Conservation (phyloP, 495 filamentous ascomycete species). For the Penicillium simplicissimum region DNA sequence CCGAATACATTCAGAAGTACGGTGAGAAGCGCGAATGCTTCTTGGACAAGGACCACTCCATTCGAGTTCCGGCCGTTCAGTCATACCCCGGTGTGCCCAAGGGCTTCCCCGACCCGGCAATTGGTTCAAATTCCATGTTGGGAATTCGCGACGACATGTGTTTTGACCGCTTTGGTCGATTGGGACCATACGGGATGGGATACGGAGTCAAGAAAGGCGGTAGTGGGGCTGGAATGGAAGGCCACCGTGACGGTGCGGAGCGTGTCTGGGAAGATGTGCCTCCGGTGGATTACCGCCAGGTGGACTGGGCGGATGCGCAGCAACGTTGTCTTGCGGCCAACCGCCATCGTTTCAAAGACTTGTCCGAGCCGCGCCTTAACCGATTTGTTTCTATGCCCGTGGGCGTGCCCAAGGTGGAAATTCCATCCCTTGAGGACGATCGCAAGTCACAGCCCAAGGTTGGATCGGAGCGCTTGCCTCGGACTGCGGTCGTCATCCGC, state of each 20-base stretch:
- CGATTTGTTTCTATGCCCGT: conserved; percentile 48
- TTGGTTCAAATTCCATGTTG: conserved; percentile 80
- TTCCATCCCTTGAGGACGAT: conserved; percentile 11
- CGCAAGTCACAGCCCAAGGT: conserved; percentile 16
- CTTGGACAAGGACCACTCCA: conserved; percentile 60
- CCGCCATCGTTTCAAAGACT: conserved; percentile 63
- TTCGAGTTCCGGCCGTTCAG: conserved; percentile 66
- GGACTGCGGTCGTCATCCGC: conserved; percentile 62
- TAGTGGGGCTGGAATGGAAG: conserved; percentile 75
- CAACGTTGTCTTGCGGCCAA: conserved; percentile 69
- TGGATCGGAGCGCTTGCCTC: conserved; percentile 44
- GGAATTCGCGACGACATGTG: conserved; percentile 85
- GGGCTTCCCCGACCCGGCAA: conserved; percentile 78
- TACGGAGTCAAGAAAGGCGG: conserved; percentile 78
- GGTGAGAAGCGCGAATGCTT: conserved; percentile 73
- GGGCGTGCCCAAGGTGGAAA: conserved; percentile 30
- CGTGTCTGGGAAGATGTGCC: conserved; percentile 67
- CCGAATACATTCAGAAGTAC: conserved; percentile 58
- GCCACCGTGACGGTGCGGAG: conserved; percentile 73
- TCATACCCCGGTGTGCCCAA: conserved; percentile 71
- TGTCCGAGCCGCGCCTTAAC: conserved; percentile 42
- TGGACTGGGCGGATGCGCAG: conserved; percentile 77
- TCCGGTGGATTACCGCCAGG: conserved; percentile 69
- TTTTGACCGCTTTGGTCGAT: conserved; percentile 87
- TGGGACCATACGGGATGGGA: conserved; percentile 88